Evolutionary conservation across 2,329 filamentous ascomycete genomes (phyloP), one percentile per base, ranked within the genome.

Genomic region (Cladosporium sp.): DNA sequence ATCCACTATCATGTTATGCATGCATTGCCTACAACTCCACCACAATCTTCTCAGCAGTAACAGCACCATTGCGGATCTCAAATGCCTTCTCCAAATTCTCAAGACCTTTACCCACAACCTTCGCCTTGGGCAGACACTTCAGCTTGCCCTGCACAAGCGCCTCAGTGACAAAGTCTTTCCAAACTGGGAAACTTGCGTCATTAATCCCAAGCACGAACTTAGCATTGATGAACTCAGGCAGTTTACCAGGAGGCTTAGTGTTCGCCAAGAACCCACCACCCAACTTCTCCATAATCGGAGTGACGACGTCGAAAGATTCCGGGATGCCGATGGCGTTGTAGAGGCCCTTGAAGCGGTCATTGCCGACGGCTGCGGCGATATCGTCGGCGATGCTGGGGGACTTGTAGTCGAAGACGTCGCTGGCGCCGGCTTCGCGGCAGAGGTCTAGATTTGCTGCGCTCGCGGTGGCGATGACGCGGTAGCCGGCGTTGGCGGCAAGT

Each of bases 291-390:
- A 67, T 30, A 21, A 70, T 66, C 10, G 64, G 57, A 4, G 65
- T 34, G 51, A 51, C 52, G 38, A 55, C 11, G 2, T 65, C 41
- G 51, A 59, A 67, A 15, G 65, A 47, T 4, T 54, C 62, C 3
- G 49, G 41, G 3, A 47, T 52, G 4, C 58, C 49, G 11, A 68
- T 68, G 21, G 67, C 54, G 66, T 80, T 78, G 57, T 73, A 79
- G 5, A 79, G 71, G 38, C 79, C 79, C 14, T 71, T 71, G 54
- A 77, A 79, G 15, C 76, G 73, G 1, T 75, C 77, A 3, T 74
- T 75, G 3, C 52, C 38, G 49, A 80, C 71, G 32, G 79, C 77
- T 2, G 66, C 59, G 32, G 79, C 67, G 49, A 80, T 75, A 59
- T 80, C 76, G 1, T 78, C 72, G 3, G 71, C 72, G 0, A 78